phyloP scores from a whole-genome alignment of 2,329 filamentous ascomycete genomes.

The Rachicladosporium sp. region DNA sequence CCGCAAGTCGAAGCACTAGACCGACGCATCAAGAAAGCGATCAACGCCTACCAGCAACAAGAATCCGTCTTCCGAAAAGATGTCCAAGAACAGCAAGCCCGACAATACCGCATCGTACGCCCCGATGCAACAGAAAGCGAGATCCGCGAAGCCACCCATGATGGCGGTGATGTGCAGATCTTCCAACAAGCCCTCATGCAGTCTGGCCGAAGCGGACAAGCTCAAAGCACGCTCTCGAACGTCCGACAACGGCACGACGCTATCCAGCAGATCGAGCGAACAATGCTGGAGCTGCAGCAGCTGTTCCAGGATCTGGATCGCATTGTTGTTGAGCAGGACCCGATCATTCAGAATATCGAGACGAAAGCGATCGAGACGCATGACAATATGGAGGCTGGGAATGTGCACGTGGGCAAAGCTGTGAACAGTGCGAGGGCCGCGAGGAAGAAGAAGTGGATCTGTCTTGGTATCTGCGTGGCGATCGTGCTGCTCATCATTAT shows the following conservation, averaged over 20 bases:
- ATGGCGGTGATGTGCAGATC: conserved; percentile 60
- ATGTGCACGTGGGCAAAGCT: conserved; percentile 68
- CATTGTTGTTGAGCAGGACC: conserved; percentile 76
- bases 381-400: conserved; percentile 73
- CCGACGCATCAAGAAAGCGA: conserved; percentile 65
- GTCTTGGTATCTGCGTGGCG: conserved; percentile 56
- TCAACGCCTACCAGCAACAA: conserved; percentile 67
- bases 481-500: conserved; percentile 9
- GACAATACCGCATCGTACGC: conserved; percentile 71
- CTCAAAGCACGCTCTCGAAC: conserved; percentile 63
- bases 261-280: conserved; percentile 81
- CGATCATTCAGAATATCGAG: conserved; percentile 70
- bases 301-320: conserved; percentile 84
- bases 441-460: conserved; percentile 94
- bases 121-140: conserved; percentile 66
- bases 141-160: conserved; percentile 63
- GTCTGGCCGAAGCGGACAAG: conserved; percentile 69
- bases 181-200: conserved; percentile 80
- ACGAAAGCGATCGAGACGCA: conserved; percentile 76
- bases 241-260: conserved; percentile 74
- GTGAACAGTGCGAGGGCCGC: conserved; percentile 69
- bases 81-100: conserved; percentile 69
- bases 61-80: conserved; percentile 72
- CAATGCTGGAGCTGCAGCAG: conserved; percentile 76
- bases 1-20: conserved; percentile 74